These are phyloP conservation scores for Aspergillus homomorphus DNA, from an alignment of 495 filamentous ascomycete species.

Conservation along the genomic window DNA sequence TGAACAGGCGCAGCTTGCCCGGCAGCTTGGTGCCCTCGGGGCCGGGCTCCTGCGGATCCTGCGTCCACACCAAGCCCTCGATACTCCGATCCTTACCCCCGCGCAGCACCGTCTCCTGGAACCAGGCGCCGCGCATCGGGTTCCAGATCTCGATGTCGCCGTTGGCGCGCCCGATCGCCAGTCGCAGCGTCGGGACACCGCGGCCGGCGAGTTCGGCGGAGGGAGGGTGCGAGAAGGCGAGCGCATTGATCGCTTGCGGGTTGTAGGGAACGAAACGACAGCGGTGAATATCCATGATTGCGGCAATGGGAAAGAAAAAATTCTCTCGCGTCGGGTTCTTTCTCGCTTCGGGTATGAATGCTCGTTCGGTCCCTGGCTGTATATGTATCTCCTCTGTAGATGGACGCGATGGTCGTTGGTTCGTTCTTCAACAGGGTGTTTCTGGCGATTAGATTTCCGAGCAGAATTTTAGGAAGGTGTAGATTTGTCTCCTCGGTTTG, in stretches of 20 bases:
- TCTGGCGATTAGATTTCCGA: slow-evolving; percentile 1
- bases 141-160: slow-evolving; percentile 99
- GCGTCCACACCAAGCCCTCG: slow-evolving; percentile 90
- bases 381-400: background rate
- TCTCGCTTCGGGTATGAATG: background rate
- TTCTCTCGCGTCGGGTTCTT: no score
- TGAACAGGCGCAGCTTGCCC: slow-evolving; percentile 85
- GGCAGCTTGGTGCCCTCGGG: slow-evolving; percentile 57
- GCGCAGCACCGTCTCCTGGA: slow-evolving; percentile 79
- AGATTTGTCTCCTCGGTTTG: background rate
- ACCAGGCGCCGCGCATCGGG: slow-evolving; percentile 78
- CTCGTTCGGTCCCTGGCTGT: background rate
- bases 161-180: slow-evolving; percentile 89
- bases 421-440: background rate
- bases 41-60: slow-evolving; percentile 70
- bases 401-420: background rate
- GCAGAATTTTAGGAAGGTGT: background rate
- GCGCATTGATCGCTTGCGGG: slow-evolving; percentile 85
- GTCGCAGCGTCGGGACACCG: slow-evolving; percentile 59
- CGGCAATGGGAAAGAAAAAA: slow-evolving; percentile 1
- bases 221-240: slow-evolving; percentile 85
- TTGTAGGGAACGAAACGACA: slow-evolving; percentile 96
- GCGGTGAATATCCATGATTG: slow-evolving; percentile 88
- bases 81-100: slow-evolving; percentile 85
- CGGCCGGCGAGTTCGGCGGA: slow-evolving; percentile 49